Conservation (phyloP, 768 basidiomycete genomes). For the Scleroderma bovista region DNA sequence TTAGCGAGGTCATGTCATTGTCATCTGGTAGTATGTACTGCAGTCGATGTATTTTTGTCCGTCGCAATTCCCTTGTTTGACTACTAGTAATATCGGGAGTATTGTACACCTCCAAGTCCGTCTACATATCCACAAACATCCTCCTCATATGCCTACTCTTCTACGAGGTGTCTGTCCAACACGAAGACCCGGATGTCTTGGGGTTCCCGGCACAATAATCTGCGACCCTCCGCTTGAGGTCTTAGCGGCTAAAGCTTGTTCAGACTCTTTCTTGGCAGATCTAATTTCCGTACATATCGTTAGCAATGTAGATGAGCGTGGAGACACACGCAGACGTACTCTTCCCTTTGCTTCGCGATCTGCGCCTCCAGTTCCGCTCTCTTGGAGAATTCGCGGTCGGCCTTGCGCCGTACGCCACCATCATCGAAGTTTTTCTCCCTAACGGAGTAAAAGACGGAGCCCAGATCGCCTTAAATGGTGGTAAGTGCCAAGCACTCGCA, state of each 20-base stretch:
- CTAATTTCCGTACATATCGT: slow-evolving; percentile 30
- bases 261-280: slow-evolving; percentile 54
- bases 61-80: background rate
- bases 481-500: slow-evolving; percentile 6
- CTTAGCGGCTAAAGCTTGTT: slow-evolving; percentile 54
- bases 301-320: slow-evolving; percentile 3
- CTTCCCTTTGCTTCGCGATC: slow-evolving; percentile 80
- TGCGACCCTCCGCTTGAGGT: slow-evolving; percentile 51
- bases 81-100: too few species aligned
- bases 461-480: slow-evolving; percentile 81
- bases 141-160: slow-evolving; percentile 55
- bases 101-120: too few species aligned
- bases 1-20: too few species aligned
- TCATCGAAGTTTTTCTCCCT: slow-evolving; percentile 98
- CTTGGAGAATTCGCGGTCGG: slow-evolving; percentile 88
- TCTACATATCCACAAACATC: background rate
- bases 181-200: slow-evolving; percentile 63
- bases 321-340: slow-evolving; percentile 29
- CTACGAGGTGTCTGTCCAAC: slow-evolving; percentile 73
- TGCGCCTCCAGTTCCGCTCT: slow-evolving; percentile 88
- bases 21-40: background rate
- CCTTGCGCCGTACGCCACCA: slow-evolving; percentile 64
- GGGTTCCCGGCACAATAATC: slow-evolving; percentile 78
- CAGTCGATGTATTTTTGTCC: background rate
- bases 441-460: slow-evolving; percentile 95